Base-by-base conservation (phyloP, 768 basidiomycete species). In the Lyophyllum atratum region DNA sequence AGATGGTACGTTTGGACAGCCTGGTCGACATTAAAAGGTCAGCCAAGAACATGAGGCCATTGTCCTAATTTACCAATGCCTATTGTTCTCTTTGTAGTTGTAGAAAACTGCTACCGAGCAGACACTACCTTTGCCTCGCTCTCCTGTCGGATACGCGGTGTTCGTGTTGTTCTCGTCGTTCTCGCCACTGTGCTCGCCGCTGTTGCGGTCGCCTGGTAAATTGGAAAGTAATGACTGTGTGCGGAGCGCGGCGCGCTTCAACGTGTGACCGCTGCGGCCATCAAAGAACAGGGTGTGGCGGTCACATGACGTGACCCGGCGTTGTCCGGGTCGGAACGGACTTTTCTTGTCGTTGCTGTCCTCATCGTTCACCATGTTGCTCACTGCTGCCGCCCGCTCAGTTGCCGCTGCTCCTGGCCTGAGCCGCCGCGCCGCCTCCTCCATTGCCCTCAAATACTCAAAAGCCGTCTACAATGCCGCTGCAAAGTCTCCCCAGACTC, bases 391-490 rank as follows among this genome's bases (percentile, higher is more conserved):
- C 55, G 72, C 80, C 64, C 87, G 86, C 64, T 73, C 82, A 60
- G 74, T 77, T 64, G 66, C 76, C 55, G 70, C 73, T 54, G 73
- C 79, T 57, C 74, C 75, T 22, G 81, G 80, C 58, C 69, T 85
- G 52, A 85, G 85, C 63, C 85, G 83, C 61, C 90, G 92, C 49
- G 84, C 88, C 14, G 91, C 87, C 49, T 91, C 89, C 33, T 74
- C 82, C 58, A 88, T 94, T 63, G 88, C 92, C 11, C 74, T 82
- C 67, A 94, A 93, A 75, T 94, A 94, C 69, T 91, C 92, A 60
- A 87, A 87, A 57, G 92, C 92, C 29, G 78, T 86, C 59, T 94
- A 89, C 68, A 82, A 84, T 39, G 92, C 92, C 33, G 89, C 92
- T 66, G 78, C 84, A 62, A 90, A 90, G 76, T 95, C 93, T 3